Evolutionary conservation across 257 asterid species (phyloP), one percentile per base, ranked within the genome.

Genomic region (Gentiana dahurica): DNA sequence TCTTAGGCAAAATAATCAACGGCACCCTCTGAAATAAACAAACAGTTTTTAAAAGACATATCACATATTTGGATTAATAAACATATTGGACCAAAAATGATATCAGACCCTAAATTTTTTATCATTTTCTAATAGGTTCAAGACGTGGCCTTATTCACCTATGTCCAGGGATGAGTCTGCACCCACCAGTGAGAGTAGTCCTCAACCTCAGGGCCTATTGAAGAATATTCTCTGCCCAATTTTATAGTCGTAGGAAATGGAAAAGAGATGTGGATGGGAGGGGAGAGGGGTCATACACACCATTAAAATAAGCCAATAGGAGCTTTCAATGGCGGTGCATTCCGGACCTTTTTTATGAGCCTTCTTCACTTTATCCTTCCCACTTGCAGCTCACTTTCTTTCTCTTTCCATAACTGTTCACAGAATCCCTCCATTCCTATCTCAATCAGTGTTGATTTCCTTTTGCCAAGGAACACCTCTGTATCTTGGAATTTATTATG

Each of bases 311-410:
- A 65, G 51, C 60, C 54, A 49, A 34, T 36, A 41, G 43, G 55
- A 54, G 66, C 52, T 7, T 56, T 59, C 56, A 45, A 65, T 65
- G 62, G 62, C 58, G 65, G 65, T 71, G 71, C 35, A 37, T 65
- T 61, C 61, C 61, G 65, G 59, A 53, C 55, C 49, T 33, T 38
- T 55, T 41, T 5, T 10, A 5, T 47, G 53, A 58, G 61, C 13
- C 15, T 35, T 36, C 33, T 45, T 37, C 33, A 5, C 2, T 5
- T 5, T 5, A 2, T 54, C 10, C 34, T 34, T 3, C 46, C 59
- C 50, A 5, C 48, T 12, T 47, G 24, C 49, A 41, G 46, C 46
- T 41, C 35, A 3, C 3, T 50, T 43, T 15, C 44, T 36, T 24
- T 4, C 45, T 38, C 49, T 35, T 24, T 39, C 13, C 9, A 12